Percentiles rank a stretch among this genome's conserved stretches.
Conservation (phyloP, 2,329 filamentous ascomycete genomes). For the Diaporthe helianthi region DNA sequence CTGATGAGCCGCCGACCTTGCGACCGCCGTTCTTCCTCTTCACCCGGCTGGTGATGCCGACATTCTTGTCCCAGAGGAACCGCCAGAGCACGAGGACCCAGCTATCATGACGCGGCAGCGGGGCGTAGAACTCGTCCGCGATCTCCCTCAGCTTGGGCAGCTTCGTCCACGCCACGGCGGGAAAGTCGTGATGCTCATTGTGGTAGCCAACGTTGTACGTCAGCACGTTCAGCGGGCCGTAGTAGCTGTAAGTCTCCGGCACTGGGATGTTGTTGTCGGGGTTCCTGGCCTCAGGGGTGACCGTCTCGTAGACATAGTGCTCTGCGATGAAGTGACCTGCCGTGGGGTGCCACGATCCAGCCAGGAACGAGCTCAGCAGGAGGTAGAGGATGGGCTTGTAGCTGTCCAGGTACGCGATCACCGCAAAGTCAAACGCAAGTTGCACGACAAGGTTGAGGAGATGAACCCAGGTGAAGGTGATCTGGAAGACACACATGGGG, state of each 20-base stretch:
- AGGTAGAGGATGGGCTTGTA: slow-evolving; percentile 79
- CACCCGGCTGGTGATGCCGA: slow-evolving; percentile 89
- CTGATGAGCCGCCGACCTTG: slow-evolving; percentile 57
- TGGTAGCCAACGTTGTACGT: slow-evolving; percentile 98
- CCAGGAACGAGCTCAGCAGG: slow-evolving; percentile 88
- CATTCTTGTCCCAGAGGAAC: slow-evolving; percentile 88
- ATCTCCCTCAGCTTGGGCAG: slow-evolving; percentile 79
- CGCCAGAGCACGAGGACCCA: slow-evolving; percentile 96
- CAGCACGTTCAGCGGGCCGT: slow-evolving; percentile 87
- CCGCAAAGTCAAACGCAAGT: slow-evolving; percentile 74
- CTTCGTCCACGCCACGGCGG: slow-evolving; percentile 92
- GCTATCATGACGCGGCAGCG: slow-evolving; percentile 84
- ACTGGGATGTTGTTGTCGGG: slow-evolving; percentile 70
- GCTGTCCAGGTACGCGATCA: slow-evolving; percentile 66
- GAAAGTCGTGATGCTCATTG: slow-evolving; percentile 99
- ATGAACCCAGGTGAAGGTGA: slow-evolving; percentile 87
- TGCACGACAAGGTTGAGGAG: slow-evolving; percentile 81
- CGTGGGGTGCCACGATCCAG: slow-evolving; percentile 90
- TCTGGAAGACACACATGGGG: slow-evolving; percentile 90
- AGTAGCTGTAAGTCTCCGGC: slow-evolving; percentile 97
- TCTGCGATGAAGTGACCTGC: slow-evolving; percentile 99
- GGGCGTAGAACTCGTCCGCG: slow-evolving; percentile 90
- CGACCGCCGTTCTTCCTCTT: slow-evolving; percentile 84
- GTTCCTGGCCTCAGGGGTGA: slow-evolving; percentile 60
- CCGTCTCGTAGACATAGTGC: slow-evolving; percentile 83